These are phyloP conservation scores for Beauveria sp. DNA, from an alignment of 2,329 filamentous ascomycete genomes.

Conservation along the genomic window DNA sequence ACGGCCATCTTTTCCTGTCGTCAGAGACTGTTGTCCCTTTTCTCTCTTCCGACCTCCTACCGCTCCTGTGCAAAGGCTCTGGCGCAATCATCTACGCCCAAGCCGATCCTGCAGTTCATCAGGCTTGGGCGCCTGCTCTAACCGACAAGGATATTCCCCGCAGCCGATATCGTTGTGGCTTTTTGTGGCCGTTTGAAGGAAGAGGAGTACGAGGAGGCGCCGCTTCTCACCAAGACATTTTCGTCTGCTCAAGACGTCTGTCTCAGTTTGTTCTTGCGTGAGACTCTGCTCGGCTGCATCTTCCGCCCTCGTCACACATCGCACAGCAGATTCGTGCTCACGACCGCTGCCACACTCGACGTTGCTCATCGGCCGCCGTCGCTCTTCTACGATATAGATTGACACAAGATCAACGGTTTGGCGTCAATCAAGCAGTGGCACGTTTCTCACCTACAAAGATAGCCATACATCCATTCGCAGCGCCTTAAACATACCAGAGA, in stretches of 20 bases:
- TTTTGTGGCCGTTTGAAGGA: not conserved
- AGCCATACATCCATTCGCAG: not conserved
- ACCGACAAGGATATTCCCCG: constrained; percentile 3
- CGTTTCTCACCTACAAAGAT: not conserved
- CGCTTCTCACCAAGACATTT: not conserved
- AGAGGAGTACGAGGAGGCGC: not conserved
- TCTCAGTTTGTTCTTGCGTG: not conserved
- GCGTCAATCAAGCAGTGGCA: not conserved
- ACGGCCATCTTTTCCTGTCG: not conserved
- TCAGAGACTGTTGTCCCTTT: not conserved
- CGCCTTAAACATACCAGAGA: not conserved
- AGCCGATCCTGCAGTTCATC: not conserved
- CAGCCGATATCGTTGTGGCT: constrained; percentile 4
- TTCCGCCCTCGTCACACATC: not conserved
- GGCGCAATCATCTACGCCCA: no score
- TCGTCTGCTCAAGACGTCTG: not conserved
- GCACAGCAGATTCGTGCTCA: not conserved
- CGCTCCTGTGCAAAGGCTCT: not conserved
- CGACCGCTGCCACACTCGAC: not conserved
- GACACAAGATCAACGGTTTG: not conserved
- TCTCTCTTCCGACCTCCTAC: no score
- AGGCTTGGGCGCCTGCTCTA: not conserved
- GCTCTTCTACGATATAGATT: not conserved
- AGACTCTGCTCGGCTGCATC: not conserved
- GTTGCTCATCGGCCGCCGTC: not conserved